These are phyloP conservation scores for Aspergillus tamarii DNA, from an alignment of 2,329 filamentous ascomycete genomes.

Conservation along the genomic window DNA sequence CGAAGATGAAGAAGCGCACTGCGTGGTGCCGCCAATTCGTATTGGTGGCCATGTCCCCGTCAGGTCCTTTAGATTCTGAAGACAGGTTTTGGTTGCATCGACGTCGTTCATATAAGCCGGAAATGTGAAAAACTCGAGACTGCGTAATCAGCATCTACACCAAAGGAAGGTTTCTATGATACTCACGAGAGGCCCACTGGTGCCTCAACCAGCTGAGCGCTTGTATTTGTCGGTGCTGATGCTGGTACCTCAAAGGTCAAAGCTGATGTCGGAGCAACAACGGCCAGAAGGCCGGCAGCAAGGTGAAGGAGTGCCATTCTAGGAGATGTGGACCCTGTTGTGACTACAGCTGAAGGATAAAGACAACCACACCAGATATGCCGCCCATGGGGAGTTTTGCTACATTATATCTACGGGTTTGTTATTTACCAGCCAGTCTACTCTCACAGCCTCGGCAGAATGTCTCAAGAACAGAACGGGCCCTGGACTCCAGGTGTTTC, in stretches of 20 bases:
- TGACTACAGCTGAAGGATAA: background rate
- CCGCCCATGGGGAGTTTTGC: background rate
- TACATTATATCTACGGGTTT: background rate
- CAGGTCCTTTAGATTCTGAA: constrained; percentile 55
- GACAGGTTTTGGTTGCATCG: constrained; percentile 54
- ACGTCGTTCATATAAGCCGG: constrained; percentile 59
- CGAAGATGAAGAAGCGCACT: constrained; percentile 37
- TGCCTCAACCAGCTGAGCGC: constrained; percentile 40
- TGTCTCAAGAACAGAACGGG: background rate
- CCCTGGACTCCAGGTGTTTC: background rate
- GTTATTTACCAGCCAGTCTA: background rate
- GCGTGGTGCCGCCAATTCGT: constrained; percentile 62
- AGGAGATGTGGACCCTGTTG: background rate
- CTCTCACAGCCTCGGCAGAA: background rate
- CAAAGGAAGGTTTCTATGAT: background rate
- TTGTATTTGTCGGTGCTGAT: constrained; percentile 36
- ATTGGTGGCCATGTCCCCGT: constrained; percentile 58
- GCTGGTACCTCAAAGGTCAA: constrained; percentile 41
- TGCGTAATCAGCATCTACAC: constrained; percentile 20
- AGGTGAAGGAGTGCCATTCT: background rate
- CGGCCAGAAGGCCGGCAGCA: background rate
- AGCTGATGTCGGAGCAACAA: constrained; percentile 11
- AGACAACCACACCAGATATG: background rate
- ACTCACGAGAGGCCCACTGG: constrained; percentile 53
- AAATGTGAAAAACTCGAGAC: constrained; percentile 61